These are phyloP conservation scores for Trichoderma sp. DNA, from an alignment of 2,329 filamentous ascomycete species.

Conservation along the genomic window DNA sequence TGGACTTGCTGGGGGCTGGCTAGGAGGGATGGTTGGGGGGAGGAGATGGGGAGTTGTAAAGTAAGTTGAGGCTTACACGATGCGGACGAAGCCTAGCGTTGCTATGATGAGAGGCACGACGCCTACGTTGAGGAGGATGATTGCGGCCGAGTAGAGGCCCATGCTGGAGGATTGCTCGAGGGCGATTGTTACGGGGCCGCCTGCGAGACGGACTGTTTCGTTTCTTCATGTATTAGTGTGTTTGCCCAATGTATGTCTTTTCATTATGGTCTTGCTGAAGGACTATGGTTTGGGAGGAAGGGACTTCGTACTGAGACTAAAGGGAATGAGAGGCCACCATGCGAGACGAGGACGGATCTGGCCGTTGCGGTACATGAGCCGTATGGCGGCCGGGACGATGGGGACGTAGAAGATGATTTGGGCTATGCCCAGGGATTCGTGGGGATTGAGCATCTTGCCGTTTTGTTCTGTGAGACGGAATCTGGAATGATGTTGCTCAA, in stretches of 20 bases:
- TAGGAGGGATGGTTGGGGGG: too few species aligned
- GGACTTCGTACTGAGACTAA: conserved; percentile 32
- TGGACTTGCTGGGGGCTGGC: too few species aligned
- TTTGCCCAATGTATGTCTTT: neutral
- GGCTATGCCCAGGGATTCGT: conserved; percentile 34
- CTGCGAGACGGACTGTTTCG: conserved; percentile 35
- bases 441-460: conserved; percentile 31
- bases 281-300: too few species aligned
- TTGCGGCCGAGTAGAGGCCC: conserved; percentile 35
- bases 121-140: conserved; percentile 38
- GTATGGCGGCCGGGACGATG: conserved; percentile 34
- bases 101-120: conserved; percentile 37
- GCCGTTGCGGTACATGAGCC: conserved; percentile 35
- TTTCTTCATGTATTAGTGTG: neutral
- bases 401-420: conserved; percentile 37
- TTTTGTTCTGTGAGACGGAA: too few species aligned
- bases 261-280: neutral
- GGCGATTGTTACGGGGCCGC: conserved; percentile 36
- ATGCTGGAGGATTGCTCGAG: conserved; percentile 31
- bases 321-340: conserved; percentile 36
- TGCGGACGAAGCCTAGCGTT: conserved; percentile 34
- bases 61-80: conserved; percentile 33
- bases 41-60: neutral
- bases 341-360: conserved; percentile 36
- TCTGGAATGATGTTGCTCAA: too few species aligned